phyloP scores from a whole-genome alignment of 805 yeast genomes.

The Metschnikowia continentalis region DNA sequence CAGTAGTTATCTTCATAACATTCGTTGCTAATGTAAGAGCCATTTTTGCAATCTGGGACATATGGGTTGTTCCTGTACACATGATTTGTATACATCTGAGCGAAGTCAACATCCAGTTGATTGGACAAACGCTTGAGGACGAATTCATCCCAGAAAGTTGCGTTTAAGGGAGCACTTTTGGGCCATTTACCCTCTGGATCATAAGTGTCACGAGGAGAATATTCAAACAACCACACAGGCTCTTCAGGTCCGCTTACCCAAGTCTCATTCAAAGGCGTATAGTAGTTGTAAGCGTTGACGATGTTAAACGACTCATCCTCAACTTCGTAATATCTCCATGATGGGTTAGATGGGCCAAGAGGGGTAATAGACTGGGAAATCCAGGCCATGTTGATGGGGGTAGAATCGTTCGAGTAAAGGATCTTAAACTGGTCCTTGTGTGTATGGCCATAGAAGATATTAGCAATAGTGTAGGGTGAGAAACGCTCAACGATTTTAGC shows the following conservation, averaged over 20 bases:
- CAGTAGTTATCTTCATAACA: conserved; percentile 18
- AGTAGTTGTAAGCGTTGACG: conserved; percentile 57
- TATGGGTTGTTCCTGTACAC: conserved; percentile 55
- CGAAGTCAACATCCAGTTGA: conserved; percentile 34
- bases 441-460: conserved; percentile 67
- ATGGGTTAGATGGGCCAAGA: conserved; percentile 55
- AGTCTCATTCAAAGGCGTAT: conserved; percentile 56
- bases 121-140: conserved; percentile 45
- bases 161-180: conserved; percentile 53
- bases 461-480: conserved; percentile 65
- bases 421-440: conserved; percentile 66
- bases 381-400: conserved; percentile 56
- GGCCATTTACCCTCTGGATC: conserved; percentile 57
- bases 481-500: conserved; percentile 59
- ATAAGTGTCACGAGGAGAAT: conserved; percentile 59
- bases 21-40: conserved; percentile 7
- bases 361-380: conserved; percentile 67
- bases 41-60: conserved; percentile 34
- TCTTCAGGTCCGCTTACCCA: conserved; percentile 50
- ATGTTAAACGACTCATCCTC: conserved; percentile 58
- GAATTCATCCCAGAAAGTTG: conserved; percentile 57
- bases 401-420: conserved; percentile 43
- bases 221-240: conserved; percentile 60
- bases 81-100: conserved; percentile 47
- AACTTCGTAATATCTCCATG: conserved; percentile 69